Evolutionary conservation across 73 alveolate species (phyloP), one percentile per base, ranked within the genome.

Genomic region (Paraurostyla sp.): DNA sequence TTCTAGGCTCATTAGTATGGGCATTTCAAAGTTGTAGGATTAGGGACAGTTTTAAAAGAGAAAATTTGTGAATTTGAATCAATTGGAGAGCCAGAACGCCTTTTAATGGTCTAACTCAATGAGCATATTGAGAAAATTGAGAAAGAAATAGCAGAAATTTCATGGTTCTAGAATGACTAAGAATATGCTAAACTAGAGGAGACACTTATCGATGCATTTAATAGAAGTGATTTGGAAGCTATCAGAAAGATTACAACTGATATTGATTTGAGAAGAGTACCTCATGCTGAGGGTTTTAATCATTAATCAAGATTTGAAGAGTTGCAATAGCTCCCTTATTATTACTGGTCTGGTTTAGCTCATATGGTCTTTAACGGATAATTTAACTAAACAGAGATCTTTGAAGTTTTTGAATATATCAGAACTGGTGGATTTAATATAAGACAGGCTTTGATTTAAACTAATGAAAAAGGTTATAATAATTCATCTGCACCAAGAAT

Each of bases 181-280:
- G n/a, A n/a, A n/a, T n/a, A n/a, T n/a, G n/a, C n/a, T n/a, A n/a
- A n/a, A n/a, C n/a, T n/a, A n/a, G n/a, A n/a, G n/a, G n/a, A n/a
- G n/a, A n/a, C n/a, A n/a, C n/a, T n/a, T n/a, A n/a, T 60, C 51
- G 32, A 60, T 16, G 78, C 78, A 60, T 60, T 60, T 30, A 16
- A 16, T 2, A n/a, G 78, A 27, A 50, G 78, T 7, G 32, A 60
- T 60, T n/a, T 60, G 29, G 78, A 60, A 7, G 32, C 22, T 6
- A 60, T 60, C 13, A 27, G 32, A 32, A 32, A 60, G 23, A 60
- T 60, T 2, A n/a, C 15, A 9, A 7, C 45, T 7, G 30, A 9
- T 60, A 9, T 27, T 2, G 7, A 22, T 7, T 27, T 60, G 51
- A 22, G 50, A 27, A 65, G 82, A 65, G 58, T 65, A 22, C 82